These are phyloP conservation scores for Panicum virgatum DNA, from an alignment of 202 grass and related monocot species.

Conservation along the genomic window DNA sequence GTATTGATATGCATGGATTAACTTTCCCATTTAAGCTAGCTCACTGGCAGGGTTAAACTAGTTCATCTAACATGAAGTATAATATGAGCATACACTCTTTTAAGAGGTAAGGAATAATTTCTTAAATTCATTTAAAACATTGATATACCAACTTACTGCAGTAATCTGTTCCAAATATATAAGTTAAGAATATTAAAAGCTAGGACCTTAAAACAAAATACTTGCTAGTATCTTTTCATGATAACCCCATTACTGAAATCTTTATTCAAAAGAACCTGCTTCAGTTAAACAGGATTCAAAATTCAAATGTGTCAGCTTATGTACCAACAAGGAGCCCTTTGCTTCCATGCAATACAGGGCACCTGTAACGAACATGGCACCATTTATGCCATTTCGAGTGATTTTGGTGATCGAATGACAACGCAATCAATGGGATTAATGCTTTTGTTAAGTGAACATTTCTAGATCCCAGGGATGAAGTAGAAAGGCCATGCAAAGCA, in stretches of 20 bases:
- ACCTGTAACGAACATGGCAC: too few species aligned
- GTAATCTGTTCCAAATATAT: background rate
- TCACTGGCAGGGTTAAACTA: background rate
- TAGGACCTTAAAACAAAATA: background rate
- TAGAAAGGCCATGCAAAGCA: too few species aligned
- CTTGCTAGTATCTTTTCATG: background rate
- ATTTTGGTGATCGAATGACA: too few species aligned
- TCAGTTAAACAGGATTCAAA: background rate
- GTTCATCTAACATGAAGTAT: background rate
- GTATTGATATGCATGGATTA: background rate
- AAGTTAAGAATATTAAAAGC: background rate
- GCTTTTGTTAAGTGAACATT: too few species aligned
- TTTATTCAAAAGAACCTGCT: background rate
- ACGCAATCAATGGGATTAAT: too few species aligned
- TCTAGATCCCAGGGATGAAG: too few species aligned
- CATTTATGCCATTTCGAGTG: too few species aligned
- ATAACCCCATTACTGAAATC: background rate
- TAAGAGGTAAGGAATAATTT: background rate
- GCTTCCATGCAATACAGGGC: background rate
- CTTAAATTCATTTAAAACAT: constrained; percentile 9
- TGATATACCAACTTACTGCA: background rate
- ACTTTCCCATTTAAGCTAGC: background rate
- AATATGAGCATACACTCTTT: background rate
- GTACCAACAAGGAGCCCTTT: background rate
- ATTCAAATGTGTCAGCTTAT: background rate